phyloP scores from a whole-genome alignment of 306 rosid genomes.

The Neltuma alba region DNA sequence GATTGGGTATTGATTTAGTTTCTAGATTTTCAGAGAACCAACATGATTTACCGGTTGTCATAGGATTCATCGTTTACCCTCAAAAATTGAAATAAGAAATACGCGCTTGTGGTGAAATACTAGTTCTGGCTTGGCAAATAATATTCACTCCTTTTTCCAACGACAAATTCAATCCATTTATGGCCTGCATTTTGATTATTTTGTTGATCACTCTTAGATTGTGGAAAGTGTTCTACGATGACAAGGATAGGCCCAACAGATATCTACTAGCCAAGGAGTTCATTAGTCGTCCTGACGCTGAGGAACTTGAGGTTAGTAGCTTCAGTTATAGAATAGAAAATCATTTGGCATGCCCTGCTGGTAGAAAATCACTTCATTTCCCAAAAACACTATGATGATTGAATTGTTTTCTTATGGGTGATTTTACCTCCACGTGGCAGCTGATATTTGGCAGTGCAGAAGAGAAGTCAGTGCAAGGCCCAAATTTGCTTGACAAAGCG shows the following conservation, averaged over 20 bases:
- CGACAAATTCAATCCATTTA: conserved; percentile 5
- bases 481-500: conserved; percentile 68
- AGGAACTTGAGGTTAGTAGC: conserved; percentile 82
- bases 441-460: conserved; percentile 63
- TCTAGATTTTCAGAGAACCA: conserved; percentile 12
- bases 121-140: conserved; percentile 17
- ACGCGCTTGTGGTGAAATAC: background rate
- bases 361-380: background rate
- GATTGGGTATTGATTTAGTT: no score
- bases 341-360: conserved; percentile 10
- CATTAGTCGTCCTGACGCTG: conserved; percentile 74
- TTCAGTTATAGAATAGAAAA: conserved; percentile 18
- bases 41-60: conserved; percentile 22
- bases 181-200: conserved; percentile 30
- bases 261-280: conserved; percentile 89
- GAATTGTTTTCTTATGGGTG: conserved; percentile 14
- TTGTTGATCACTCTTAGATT: conserved; percentile 49
- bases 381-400: background rate
- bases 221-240: conserved; percentile 97
- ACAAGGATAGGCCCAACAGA: conserved; percentile 82
- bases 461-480: conserved; percentile 62
- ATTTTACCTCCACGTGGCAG: conserved; percentile 46
- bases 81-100: conserved; percentile 16
- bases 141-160: background rate
- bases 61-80: background rate